Percentiles rank a stretch among this genome's conserved stretches.
Evolutionary conservation across 2,329 filamentous ascomycete species (phyloP).

Genomic region (Talaromyces islandicus): DNA sequence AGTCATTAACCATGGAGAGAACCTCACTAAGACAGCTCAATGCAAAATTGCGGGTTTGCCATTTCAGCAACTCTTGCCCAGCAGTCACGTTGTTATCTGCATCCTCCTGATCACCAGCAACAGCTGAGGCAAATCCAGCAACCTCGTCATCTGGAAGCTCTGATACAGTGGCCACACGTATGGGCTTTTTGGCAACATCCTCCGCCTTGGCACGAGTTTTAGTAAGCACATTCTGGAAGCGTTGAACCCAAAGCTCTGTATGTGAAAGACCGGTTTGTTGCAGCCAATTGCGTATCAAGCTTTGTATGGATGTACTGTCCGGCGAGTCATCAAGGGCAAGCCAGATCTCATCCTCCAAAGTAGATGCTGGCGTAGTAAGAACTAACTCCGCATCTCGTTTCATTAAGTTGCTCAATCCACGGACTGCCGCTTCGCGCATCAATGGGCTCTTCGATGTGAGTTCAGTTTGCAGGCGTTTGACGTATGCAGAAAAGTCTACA

Average conservation of each 20-base stretch:
- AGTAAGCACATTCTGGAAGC: conserved; percentile 81
- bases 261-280: conserved; percentile 78
- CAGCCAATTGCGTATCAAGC: conserved; percentile 88
- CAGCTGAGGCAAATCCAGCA: conserved; percentile 82
- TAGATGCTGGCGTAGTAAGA: conserved; percentile 65
- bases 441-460: conserved; percentile 63
- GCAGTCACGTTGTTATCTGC: conserved; percentile 43
- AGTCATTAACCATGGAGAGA: conserved; percentile 70
- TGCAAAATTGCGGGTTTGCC: conserved; percentile 93
- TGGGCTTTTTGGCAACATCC: conserved; percentile 35
- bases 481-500: conserved; percentile 77
- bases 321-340: conserved; percentile 74
- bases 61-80: conserved; percentile 82
- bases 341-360: conserved; percentile 89
- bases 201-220: conserved; percentile 70
- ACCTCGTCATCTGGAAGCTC: conserved; percentile 95
- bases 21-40: conserved; percentile 84
- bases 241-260: conserved; percentile 77
- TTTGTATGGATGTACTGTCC: conserved; percentile 71
- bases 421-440: conserved; percentile 73
- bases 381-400: conserved; percentile 83
- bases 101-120: conserved; percentile 56
- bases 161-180: conserved; percentile 46
- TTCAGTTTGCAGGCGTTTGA: conserved; percentile 72
- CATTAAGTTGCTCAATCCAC: conserved; percentile 92